Conservation (phyloP, 345 rosid species). For the Erucastrum elatum region DNA sequence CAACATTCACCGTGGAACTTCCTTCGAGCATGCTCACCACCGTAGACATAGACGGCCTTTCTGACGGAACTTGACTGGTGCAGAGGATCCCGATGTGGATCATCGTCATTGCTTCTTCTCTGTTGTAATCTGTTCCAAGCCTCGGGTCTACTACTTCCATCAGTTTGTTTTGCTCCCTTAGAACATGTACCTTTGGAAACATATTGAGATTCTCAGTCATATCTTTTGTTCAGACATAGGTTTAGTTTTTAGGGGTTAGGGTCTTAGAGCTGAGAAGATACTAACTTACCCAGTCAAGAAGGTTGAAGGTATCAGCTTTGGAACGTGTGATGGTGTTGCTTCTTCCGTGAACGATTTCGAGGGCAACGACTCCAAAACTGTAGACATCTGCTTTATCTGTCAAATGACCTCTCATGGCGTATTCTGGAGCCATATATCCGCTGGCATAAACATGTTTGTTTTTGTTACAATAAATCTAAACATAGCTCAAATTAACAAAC, state of each 20-base stretch:
- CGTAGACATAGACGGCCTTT: conserved; percentile 55
- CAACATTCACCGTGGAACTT: conserved; percentile 33
- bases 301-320: conserved; percentile 41
- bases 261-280: neutral
- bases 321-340: conserved; percentile 42
- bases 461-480: neutral
- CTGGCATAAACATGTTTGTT: conserved; percentile 12
- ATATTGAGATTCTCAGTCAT: neutral
- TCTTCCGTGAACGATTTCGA: conserved; percentile 50
- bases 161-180: conserved; percentile 46
- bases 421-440: conserved; percentile 57
- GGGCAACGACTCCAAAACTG: conserved; percentile 49
- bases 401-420: conserved; percentile 51
- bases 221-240: neutral
- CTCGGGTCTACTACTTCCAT: conserved; percentile 49
- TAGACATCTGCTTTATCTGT: conserved; percentile 52
- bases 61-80: conserved; percentile 40
- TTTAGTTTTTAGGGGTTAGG: neutral
- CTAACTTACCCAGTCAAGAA: conserved; percentile 49
- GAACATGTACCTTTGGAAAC: conserved; percentile 36
- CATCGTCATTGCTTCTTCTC: conserved; percentile 46
- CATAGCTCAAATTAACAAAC: neutral
- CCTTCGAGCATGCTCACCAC: conserved; percentile 67
- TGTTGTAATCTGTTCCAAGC: conserved; percentile 46
- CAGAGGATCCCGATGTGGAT: conserved; percentile 54